Conservation (phyloP, 2,329 filamentous ascomycete genomes). For the Didymellaceae sp. region DNA sequence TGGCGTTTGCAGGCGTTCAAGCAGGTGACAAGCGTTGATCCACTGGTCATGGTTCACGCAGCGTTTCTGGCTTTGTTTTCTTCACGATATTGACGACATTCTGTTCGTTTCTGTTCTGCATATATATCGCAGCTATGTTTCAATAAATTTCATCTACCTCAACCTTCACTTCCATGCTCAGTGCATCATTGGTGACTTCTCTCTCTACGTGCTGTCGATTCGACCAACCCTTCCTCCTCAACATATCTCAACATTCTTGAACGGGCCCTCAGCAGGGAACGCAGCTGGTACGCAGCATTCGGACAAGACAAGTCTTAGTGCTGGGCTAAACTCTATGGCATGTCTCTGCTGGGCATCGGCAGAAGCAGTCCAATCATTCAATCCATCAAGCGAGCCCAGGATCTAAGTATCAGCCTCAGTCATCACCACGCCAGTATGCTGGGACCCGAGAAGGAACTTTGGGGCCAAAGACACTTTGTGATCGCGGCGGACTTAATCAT, state of each 20-base stretch:
- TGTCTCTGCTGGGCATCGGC: neutral
- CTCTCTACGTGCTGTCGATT: too few relatives aligned
- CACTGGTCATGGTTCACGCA: constrained; percentile 9
- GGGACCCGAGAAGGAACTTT: too few relatives aligned
- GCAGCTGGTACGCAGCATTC: too few relatives aligned
- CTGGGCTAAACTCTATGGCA: neutral
- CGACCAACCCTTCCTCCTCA: too few relatives aligned
- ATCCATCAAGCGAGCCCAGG: constrained; percentile 1
- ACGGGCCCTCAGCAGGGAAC: neutral
- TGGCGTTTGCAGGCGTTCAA: constrained; percentile 14
- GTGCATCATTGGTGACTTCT: neutral
- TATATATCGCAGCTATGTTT: constrained; percentile 2
- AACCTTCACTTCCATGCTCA: neutral
- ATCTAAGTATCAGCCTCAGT: neutral
- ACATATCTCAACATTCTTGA: neutral
- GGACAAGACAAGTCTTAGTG: too few relatives aligned
- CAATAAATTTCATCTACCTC: constrained; percentile 28
- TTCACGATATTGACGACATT: constrained; percentile 8
- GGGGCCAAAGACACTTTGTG: too few relatives aligned
- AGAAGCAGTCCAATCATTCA: neutral
- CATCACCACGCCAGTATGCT: neutral
- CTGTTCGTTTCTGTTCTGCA: constrained; percentile 3
- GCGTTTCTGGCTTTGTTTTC: constrained; percentile 6
- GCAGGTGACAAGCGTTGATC: constrained; percentile 3
- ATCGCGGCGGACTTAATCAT: too few relatives aligned